Evolutionary conservation across 1,139 yeast species (phyloP).

Genomic region (Debaryomyces psychrophilus): DNA sequence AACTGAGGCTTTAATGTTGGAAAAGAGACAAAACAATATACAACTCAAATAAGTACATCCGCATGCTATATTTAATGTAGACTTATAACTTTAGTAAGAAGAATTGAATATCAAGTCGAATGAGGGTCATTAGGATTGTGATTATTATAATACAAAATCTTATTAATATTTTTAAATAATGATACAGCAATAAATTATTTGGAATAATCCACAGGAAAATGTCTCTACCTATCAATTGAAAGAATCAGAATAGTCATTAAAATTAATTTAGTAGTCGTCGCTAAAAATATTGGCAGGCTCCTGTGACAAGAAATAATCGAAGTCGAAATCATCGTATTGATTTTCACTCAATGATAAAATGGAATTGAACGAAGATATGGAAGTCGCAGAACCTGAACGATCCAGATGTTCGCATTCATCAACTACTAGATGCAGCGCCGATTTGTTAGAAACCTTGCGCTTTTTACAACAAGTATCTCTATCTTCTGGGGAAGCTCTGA

Average conservation of each 20-base stretch:
- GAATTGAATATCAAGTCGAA: background rate
- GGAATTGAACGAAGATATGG: conserved; percentile 12
- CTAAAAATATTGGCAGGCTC: conserved; percentile 1
- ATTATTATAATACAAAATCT: background rate
- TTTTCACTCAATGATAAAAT: conserved; percentile 7
- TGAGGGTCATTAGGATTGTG: background rate
- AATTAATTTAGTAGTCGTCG: background rate
- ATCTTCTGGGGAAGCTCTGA: background rate
- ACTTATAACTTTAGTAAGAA: background rate
- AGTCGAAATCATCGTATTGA: conserved; percentile 2
- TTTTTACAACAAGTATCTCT: conserved; percentile 3
- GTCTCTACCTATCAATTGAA: conserved; percentile 1
- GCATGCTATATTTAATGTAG: background rate
- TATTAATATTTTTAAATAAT: background rate
- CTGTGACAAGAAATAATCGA: conserved; percentile 2
- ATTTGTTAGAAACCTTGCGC: conserved; percentile 13
- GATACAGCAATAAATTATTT: background rate
- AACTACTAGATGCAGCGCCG: conserved; percentile 8
- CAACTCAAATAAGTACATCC: background rate
- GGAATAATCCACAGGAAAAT: background rate
- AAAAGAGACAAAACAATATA: background rate
- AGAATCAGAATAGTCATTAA: conserved; percentile 5
- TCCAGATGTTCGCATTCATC: background rate
- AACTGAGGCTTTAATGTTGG: background rate
- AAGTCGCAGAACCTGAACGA: conserved; percentile 9